These are phyloP conservation scores for Paspalum vaginatum DNA, from an alignment of 176 grass and related monocot species.

Conservation along the genomic window DNA sequence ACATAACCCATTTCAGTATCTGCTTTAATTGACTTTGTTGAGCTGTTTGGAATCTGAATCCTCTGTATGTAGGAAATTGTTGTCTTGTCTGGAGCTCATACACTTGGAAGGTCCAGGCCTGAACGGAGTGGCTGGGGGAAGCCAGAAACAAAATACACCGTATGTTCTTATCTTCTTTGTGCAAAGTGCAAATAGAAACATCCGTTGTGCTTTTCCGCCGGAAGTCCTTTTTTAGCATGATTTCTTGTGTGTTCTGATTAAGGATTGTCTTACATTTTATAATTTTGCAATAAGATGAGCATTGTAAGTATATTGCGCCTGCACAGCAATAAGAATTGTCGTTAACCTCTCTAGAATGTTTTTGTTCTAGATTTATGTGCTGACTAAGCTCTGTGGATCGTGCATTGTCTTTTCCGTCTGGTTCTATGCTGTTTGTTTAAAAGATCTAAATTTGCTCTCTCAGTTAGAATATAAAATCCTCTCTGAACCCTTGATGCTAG, in stretches of 20 bases:
- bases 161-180: conserved; percentile 57
- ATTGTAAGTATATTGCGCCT: neutral
- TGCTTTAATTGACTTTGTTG: conserved; percentile 15
- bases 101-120: conserved; percentile 87
- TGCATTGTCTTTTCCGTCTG: neutral
- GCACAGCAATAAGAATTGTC: neutral
- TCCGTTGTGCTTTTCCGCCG: neutral
- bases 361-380: conserved; percentile 17
- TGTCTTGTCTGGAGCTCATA: conserved; percentile 95
- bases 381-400: neutral
- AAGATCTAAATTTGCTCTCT: neutral
- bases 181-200: neutral
- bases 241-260: conserved; percentile 2
- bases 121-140: conserved; percentile 98
- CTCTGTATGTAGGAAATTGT: conserved; percentile 82
- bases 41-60: conserved; percentile 34
- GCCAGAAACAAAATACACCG: conserved; percentile 94
- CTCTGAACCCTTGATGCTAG: conserved; percentile 4
- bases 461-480: neutral
- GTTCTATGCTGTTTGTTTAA: neutral
- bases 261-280: conserved; percentile 15
- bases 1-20: conserved; percentile 4
- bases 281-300: conserved; percentile 5
- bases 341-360: neutral
- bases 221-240: conserved; percentile 8